Evolutionary conservation across 345 rosid species (phyloP), one percentile per base, ranked within the genome.

Genomic region (Populus deltoides): DNA sequence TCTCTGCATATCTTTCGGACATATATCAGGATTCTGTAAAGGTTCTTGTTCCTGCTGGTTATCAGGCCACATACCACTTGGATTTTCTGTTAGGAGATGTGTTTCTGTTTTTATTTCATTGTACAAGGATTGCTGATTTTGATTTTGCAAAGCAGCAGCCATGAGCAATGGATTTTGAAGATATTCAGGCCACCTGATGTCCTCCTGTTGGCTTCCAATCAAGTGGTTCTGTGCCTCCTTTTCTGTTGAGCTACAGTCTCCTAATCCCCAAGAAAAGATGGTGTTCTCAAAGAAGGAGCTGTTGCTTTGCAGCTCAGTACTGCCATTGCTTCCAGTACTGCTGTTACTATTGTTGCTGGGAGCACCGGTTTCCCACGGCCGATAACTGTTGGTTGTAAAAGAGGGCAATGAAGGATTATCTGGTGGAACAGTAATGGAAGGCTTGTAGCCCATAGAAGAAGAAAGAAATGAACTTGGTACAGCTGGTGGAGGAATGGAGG

Each of bases 61-160:
- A 74, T 86, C 87, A 78, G 86, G 80, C 92, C 93, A 91, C 79
- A 72, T 39, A 68, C 79, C 81, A 76, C 76, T 87, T 39, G 94
- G 78, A 79, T 68, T 77, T 17, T 84, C 88, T 0, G 86, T 73
- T 35, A 90, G 76, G 86, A 85, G 81, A 75, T 82, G 86, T 70
- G 92, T 55, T 86, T 94, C 98, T 4, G 97, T 85, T 86, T 90
- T 94, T 51, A 91, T 87, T 61, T 88, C 94, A 73, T 81, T 90
- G 85, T 82, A 87, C 9, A 88, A 83, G 6, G 90, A 85, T 39
- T 87, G 89, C 49, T 86, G 88, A 70, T 86, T 85, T 76, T 88
- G 96, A 74, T 87, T 89, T 68, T 87, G 93, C 55, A 92, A 80
- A 75, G 90, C 85, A 36, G 89, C 83, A 22, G 89, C 81, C 88